Conservation (phyloP, 257 asterid species). For the Solanum microdontum region DNA sequence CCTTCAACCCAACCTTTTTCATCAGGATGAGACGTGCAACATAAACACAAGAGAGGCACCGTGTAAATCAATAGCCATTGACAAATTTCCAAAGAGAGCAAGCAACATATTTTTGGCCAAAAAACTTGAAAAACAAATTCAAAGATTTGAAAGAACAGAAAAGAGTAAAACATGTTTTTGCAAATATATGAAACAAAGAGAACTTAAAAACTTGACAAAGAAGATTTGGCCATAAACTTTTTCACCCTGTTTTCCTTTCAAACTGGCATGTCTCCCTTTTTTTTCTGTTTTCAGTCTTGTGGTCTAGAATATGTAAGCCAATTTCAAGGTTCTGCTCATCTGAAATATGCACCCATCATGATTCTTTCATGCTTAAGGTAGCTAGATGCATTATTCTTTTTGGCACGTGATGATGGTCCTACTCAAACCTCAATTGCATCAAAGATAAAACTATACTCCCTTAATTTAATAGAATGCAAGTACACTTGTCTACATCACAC, state of each 20-base stretch:
- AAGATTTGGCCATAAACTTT: background rate
- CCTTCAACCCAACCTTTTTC: background rate
- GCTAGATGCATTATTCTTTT: background rate
- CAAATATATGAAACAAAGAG: background rate
- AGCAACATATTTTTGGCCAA: background rate
- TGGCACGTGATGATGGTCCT: background rate
- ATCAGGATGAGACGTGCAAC: background rate
- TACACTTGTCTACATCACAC: background rate
- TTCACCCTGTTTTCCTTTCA: background rate
- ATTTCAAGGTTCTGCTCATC: background rate
- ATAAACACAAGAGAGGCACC: background rate
- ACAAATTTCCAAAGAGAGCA: background rate
- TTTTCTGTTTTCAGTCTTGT: background rate
- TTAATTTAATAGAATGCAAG: background rate
- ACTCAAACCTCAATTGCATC: background rate
- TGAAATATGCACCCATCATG: background rate
- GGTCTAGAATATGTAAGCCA: background rate
- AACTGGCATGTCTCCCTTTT: background rate
- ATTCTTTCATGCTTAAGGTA: background rate
- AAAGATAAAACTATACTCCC: background rate
- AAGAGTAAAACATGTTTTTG: background rate
- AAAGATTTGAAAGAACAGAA: background rate
- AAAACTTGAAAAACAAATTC: background rate
- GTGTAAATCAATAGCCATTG: background rate
- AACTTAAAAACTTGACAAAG: background rate